Base-by-base conservation (phyloP, 208 protist genomes). In the Balamuthia mandrillaris region DNA sequence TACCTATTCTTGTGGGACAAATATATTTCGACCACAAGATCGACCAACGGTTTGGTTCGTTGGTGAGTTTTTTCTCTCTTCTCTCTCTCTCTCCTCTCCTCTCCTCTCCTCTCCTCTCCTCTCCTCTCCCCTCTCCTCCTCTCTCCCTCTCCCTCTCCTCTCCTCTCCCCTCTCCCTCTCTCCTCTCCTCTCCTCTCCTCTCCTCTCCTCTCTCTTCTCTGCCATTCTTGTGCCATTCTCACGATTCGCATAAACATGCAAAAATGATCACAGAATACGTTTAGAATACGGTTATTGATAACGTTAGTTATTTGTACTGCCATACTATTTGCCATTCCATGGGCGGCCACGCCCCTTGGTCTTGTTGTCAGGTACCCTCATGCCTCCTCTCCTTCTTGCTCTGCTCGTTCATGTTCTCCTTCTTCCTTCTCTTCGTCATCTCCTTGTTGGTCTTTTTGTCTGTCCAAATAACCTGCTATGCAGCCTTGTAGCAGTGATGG, bases 401-500 rank as follows among this genome's bases (percentile, higher is more conserved):
- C n/a, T n/a, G n/a, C n/a, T n/a, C n/a, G n/a, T n/a, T n/a, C n/a
- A n/a, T n/a, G n/a, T n/a, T n/a, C n/a, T n/a, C n/a, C 16, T 24
- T 35, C 12, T 24, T 29, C 60, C 12, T 68, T 68, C 14, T 35
- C 14, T 68, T 29, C n/a, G 60, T 24, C 18, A 75, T 44, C 24
- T 75, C 33, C 9, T 27, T n/a, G n/a, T n/a, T n/a, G n/a, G n/a
- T n/a, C n/a, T n/a, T n/a, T n/a, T n/a, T n/a, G n/a, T n/a, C n/a
- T n/a, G n/a, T n/a, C n/a, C n/a, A n/a, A n/a, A n/a, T n/a, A n/a
- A n/a, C n/a, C n/a, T n/a, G n/a, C n/a, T n/a, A n/a, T n/a, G n/a
- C n/a, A n/a, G 70, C 70, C 33, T 79, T 10, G 70, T 79, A 18
- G 70, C 70, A 16, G 1, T 79, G 70, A 16, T 79, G 21, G 70